Base-by-base conservation (phyloP, 169 alveolate genomes). In the Pseudocohnilembus persalinus region DNA sequence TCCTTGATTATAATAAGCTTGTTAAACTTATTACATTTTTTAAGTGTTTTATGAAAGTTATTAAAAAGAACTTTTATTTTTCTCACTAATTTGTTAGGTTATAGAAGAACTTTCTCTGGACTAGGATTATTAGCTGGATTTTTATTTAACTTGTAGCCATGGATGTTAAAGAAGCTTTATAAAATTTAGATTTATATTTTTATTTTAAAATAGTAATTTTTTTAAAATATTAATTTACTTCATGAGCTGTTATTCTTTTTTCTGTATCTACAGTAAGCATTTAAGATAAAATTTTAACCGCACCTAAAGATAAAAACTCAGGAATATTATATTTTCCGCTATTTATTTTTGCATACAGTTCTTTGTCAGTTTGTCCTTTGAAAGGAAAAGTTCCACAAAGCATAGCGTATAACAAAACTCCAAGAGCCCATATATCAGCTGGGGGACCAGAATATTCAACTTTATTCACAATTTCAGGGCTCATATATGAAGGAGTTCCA, bases 401-500 rank as follows among this genome's bases (percentile, higher is more conserved):
- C 88, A 95, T 85, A 16, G 94, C 92, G 80, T 90, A 95, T n/a
- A 94, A 84, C n/a, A 93, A 87, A 30, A 95, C 94, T 35, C 98
- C 98, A 4, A 92, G 81, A 24, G 96, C 93, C 98, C 98, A 95
- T 29, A 93, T 89, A 90, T 95, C 98, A n/a, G 96, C 90, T 33
- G 95, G 91, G 34, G 90, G 95, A 0, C 97, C 97, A 73, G 83
- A 65, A 87, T 95, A 94, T 64, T 93, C 96, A 80, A 81, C 29
- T 83, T 90, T 92, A 29, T 78, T 74, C 34, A 93, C 92, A 0
- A 95, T 93, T 86, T 95, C 97, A 28, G 98, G 98, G 0, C 97
- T 94, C 96, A 95, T 92, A 88, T 95, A 95, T 49, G 96, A 90
- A 27, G 96, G 96, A 24, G 98, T 95, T 25, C 98, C 98, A 77